These are phyloP conservation scores for Exophiala spinifera DNA, from an alignment of 2,329 filamentous ascomycete species.

Conservation along the genomic window DNA sequence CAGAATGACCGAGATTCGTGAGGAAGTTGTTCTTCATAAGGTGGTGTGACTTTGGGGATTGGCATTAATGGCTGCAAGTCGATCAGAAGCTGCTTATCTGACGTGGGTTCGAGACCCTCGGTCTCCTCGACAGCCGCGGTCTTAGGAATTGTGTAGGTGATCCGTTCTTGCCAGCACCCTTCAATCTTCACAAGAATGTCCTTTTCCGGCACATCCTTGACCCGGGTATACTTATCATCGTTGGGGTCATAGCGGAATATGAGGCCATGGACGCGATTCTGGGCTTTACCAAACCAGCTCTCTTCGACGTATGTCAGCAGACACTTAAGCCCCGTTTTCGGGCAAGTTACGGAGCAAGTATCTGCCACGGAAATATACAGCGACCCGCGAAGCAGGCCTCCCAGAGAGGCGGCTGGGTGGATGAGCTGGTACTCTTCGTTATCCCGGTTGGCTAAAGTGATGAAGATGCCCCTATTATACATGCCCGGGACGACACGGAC, in stretches of 20 bases:
- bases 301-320: slow-evolving; percentile 93
- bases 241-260: slow-evolving; percentile 87
- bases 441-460: slow-evolving; percentile 73
- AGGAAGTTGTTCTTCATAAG: slow-evolving; percentile 71
- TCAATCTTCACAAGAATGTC: slow-evolving; percentile 79
- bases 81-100: slow-evolving; percentile 70
- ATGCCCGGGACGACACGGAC: slow-evolving; percentile 87
- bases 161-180: slow-evolving; percentile 77
- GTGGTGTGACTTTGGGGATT: slow-evolving; percentile 74
- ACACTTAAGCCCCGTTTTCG: slow-evolving; percentile 84
- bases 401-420: slow-evolving; percentile 88
- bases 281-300: slow-evolving; percentile 86
- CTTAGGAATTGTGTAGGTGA: slow-evolving; percentile 54
- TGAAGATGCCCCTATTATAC: slow-evolving; percentile 94
- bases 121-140: slow-evolving; percentile 15
- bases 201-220: slow-evolving; percentile 82
- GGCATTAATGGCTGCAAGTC: slow-evolving; percentile 83
- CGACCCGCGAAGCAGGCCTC: slow-evolving; percentile 81
- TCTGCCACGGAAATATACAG: slow-evolving; percentile 88
- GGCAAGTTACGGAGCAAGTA: slow-evolving; percentile 80
- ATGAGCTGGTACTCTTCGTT: slow-evolving; percentile 93
- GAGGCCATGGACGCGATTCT: slow-evolving; percentile 87
- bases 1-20: slow-evolving; percentile 90
- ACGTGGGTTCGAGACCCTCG: slow-evolving; percentile 48
- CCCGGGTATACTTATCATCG: slow-evolving; percentile 73